Percentiles rank a stretch among this genome's conserved stretches.
Conservation (phyloP, 768 basidiomycete species). For the Boletus pseudopeckii region DNA sequence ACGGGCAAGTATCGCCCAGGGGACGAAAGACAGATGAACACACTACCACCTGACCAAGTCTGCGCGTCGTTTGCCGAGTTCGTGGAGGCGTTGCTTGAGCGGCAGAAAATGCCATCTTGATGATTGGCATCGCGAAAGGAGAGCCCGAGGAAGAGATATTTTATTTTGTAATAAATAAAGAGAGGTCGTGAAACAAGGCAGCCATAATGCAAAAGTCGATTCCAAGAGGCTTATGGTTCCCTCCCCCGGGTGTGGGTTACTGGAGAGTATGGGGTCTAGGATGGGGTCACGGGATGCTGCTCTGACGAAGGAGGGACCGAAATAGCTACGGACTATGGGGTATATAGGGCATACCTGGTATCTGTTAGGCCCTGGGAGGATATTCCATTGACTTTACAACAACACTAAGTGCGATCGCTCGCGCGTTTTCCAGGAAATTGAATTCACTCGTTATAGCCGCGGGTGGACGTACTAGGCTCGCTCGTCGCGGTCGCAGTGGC, state of each 20-base stretch:
- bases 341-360: background rate
- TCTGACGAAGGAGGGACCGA: background rate
- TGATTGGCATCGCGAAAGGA: background rate
- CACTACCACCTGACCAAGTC: slow-evolving; percentile 49
- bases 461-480: too few species aligned
- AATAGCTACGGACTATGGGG: background rate
- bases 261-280: background rate
- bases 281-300: background rate
- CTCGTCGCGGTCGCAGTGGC: slow-evolving; percentile 30
- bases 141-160: background rate
- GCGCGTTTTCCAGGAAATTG: too few species aligned
- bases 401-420: too few species aligned
- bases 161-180: background rate
- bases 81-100: slow-evolving; percentile 42
- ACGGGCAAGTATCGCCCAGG: slow-evolving; percentile 69
- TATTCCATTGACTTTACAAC: too few species aligned
- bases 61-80: slow-evolving; percentile 52
- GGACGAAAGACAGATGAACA: slow-evolving; percentile 44
- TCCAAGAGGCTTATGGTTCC: too few species aligned
- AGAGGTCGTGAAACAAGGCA: slow-evolving; percentile 10
- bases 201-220: background rate
- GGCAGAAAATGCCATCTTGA: background rate
- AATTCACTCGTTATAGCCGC: too few species aligned
- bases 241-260: too few species aligned
- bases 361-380: background rate